Evolutionary conservation across 768 basidiomycete species (phyloP).

Genomic region (Filobasidium floriforme): DNA sequence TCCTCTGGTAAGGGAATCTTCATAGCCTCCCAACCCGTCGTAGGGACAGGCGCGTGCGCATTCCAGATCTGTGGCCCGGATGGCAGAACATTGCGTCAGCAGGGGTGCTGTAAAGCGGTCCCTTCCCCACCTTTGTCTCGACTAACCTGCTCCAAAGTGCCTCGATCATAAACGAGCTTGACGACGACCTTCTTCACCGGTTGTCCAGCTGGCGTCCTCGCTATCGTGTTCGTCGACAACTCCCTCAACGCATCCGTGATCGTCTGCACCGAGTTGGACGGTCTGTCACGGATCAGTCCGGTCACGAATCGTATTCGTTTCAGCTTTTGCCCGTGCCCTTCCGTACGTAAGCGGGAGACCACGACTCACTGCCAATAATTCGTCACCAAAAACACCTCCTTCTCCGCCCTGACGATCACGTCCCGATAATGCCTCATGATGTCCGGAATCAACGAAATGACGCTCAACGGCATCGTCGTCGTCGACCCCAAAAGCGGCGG

Average conservation of each 20-base stretch:
- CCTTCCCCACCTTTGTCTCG: too few species aligned
- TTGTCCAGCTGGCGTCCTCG: slow-evolving; percentile 42
- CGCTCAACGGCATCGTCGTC: slow-evolving; percentile 58
- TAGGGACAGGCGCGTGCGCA: slow-evolving; percentile 51
- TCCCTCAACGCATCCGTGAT: slow-evolving; percentile 54
- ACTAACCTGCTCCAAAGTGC: slow-evolving; percentile 52
- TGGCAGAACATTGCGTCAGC: neutral
- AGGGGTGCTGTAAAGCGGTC: too few species aligned
- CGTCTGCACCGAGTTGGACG: slow-evolving; percentile 51
- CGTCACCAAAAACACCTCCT: slow-evolving; percentile 62
- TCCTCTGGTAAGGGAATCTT: slow-evolving; percentile 54
- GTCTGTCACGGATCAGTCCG: slow-evolving; percentile 51
- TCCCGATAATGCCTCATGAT: slow-evolving; percentile 65
- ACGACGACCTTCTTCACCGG: slow-evolving; percentile 51
- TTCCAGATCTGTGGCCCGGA: slow-evolving; percentile 34
- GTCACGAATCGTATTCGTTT: neutral
- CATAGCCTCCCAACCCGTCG: slow-evolving; percentile 51
- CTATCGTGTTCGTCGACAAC: slow-evolving; percentile 51
- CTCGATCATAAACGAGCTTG: slow-evolving; percentile 66
- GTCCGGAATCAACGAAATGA: slow-evolving; percentile 63
- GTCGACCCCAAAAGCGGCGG: slow-evolving; percentile 59
- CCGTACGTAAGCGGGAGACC: neutral
- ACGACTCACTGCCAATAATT: slow-evolving; percentile 52
- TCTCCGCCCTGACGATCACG: slow-evolving; percentile 56
- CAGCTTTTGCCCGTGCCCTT: neutral